Evolutionary conservation across 768 basidiomycete species (phyloP).

Genomic region (Lactarius quietus): DNA sequence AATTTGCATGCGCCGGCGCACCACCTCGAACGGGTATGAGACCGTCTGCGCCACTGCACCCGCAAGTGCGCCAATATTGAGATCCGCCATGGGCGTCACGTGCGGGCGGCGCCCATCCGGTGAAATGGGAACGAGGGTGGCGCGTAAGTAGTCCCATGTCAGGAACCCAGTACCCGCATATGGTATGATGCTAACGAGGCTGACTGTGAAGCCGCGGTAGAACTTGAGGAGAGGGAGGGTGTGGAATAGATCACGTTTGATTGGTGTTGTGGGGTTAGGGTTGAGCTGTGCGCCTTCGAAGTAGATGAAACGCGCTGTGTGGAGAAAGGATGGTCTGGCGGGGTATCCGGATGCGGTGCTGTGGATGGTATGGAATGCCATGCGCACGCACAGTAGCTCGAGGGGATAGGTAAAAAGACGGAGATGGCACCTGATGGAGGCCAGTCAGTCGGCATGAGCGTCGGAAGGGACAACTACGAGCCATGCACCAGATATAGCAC

Average conservation of each 20-base stretch:
- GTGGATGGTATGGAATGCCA: slow-evolving; percentile 60
- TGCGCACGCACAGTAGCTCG: slow-evolving; percentile 90
- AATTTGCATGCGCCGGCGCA: slow-evolving; percentile 92
- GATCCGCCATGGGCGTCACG: slow-evolving; percentile 35
- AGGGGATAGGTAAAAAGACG: slow-evolving; percentile 94
- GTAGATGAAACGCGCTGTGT: slow-evolving; percentile 64
- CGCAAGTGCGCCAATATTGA: slow-evolving; percentile 79
- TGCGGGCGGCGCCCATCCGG: slow-evolving; percentile 29
- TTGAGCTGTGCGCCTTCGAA: slow-evolving; percentile 49
- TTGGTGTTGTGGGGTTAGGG: slow-evolving; percentile 8
- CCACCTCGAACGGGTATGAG: slow-evolving; percentile 93
- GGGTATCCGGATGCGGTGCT: slow-evolving; percentile 16
- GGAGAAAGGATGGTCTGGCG: slow-evolving; percentile 46
- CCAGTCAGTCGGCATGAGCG: neutral
- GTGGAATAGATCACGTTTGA: slow-evolving; percentile 38
- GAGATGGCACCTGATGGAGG: slow-evolving; percentile 64
- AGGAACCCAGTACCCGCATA: slow-evolving; percentile 96
- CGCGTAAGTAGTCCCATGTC: slow-evolving; percentile 77
- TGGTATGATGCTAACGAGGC: slow-evolving; percentile 87
- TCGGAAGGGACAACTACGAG: neutral
- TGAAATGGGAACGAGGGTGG: slow-evolving; percentile 50
- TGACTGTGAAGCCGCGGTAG: slow-evolving; percentile 96
- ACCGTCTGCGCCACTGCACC: slow-evolving; percentile 48
- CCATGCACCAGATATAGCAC: slow-evolving; percentile 75
- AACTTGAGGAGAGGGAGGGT: slow-evolving; percentile 81